Conservation (phyloP, 139 green algal genomes). For the Coelastrella sp. region DNA sequence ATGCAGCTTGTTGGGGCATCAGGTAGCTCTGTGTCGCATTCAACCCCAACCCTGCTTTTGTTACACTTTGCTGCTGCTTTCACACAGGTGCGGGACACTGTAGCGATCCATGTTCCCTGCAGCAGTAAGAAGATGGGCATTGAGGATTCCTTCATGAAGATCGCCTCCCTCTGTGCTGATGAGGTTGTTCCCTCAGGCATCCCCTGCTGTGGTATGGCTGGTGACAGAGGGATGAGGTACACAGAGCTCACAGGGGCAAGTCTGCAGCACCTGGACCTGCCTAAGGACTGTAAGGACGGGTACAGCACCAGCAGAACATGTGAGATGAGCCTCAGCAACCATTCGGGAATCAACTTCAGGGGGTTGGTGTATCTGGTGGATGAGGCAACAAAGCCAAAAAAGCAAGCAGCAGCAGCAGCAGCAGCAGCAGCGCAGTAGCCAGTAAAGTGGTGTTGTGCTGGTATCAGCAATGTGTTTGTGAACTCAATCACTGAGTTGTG, state of each 20-base stretch:
- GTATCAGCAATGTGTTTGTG: too few species aligned
- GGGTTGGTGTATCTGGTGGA: slow-evolving; percentile 95
- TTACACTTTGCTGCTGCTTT: neutral
- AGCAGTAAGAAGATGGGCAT: slow-evolving; percentile 99
- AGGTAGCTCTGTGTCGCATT: too few species aligned
- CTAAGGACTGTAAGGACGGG: slow-evolving; percentile 84
- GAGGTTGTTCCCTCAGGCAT: slow-evolving; percentile 84
- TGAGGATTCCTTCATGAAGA: slow-evolving; percentile 86
- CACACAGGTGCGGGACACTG: slow-evolving; percentile 73
- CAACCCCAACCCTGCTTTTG: neutral
- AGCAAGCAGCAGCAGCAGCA: slow-evolving; percentile 11
- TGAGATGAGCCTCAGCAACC: slow-evolving; percentile 94
- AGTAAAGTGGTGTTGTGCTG: too few species aligned
- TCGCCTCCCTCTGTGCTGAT: slow-evolving; percentile 87
- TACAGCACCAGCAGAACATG: slow-evolving; percentile 95
- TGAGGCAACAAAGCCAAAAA: slow-evolving; percentile 89
- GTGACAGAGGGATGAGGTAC: slow-evolving; percentile 95
- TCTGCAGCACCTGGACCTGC: slow-evolving; percentile 86
- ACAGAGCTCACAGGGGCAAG: slow-evolving; percentile 89
- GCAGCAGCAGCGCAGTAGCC: too few species aligned
- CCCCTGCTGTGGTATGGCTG: slow-evolving; percentile 97
- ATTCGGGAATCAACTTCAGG: slow-evolving; percentile 93
- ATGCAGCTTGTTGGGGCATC: too few species aligned
- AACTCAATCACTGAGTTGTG: too few species aligned
- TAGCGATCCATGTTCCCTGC: slow-evolving; percentile 97